A percentile compares a stretch with the other conserved stretches of the same genome.
These are phyloP conservation scores for Pichia ethanolica DNA, from an alignment of 805 yeast genomes.

Conservation along the genomic window DNA sequence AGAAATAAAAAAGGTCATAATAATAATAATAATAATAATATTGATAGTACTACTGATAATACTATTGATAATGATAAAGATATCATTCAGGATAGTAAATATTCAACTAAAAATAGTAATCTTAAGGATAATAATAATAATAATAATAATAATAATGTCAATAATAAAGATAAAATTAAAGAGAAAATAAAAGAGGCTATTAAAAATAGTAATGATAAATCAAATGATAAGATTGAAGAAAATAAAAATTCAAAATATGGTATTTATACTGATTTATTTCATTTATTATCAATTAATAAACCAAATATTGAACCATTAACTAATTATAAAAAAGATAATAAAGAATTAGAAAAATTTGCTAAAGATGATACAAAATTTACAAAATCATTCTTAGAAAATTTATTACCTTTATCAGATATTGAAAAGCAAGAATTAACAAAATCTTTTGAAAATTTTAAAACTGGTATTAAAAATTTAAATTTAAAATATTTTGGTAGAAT, in stretches of 20 bases:
- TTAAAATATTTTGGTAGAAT: constrained; percentile 27
- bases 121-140: no score
- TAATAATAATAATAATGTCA: no score
- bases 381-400: not conserved
- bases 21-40: no score
- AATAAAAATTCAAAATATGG: not conserved
- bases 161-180: no score
- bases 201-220: no score
- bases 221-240: no score
- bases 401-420: not conserved
- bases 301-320: constrained; percentile 37
- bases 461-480: constrained; percentile 27
- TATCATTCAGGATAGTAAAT: no score
- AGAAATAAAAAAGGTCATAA: no score
- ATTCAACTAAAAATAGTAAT: no score
- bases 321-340: constrained; percentile 30
- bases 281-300: constrained; percentile 17
- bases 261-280: constrained; percentile 16
- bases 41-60: no score
- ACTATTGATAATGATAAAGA: no score
- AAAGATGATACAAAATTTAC: constrained; percentile 20
- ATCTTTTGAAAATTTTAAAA: constrained; percentile 13
- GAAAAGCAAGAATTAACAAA: constrained; percentile 14
- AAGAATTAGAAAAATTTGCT: constrained; percentile 34
- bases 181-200: no score